phyloP scores from a whole-genome alignment of 2,329 filamentous ascomycete species.

The Rhynchosporium agropyri region DNA sequence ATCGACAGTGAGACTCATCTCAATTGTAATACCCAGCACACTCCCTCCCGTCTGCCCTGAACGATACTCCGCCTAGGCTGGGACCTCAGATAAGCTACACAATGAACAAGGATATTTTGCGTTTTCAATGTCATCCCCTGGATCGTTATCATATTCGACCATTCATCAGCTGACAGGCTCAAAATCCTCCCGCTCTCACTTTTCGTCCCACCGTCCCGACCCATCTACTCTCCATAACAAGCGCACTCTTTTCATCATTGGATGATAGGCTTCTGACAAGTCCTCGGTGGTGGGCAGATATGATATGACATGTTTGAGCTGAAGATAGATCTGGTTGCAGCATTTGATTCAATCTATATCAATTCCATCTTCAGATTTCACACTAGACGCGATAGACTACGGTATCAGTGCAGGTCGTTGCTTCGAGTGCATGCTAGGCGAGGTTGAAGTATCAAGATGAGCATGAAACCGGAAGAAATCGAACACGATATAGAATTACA shows the following conservation, averaged over 20 bases:
- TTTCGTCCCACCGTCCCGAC: slow-evolving; percentile 10
- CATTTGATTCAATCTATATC: too few species aligned
- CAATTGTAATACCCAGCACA: slow-evolving; percentile 7
- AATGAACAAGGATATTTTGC: slow-evolving; percentile 15
- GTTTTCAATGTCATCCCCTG: slow-evolving; percentile 12
- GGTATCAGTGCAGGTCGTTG: too few species aligned
- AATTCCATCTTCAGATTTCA: too few species aligned
- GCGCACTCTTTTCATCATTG: slow-evolving; percentile 32
- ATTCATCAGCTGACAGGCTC: slow-evolving; percentile 30
- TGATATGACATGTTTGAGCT: slow-evolving; percentile 26
- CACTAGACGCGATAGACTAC: too few species aligned
- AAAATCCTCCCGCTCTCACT: slow-evolving; percentile 27
- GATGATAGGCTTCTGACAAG: slow-evolving; percentile 32
- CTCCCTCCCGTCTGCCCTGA: slow-evolving; percentile 28
- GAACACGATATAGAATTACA: too few species aligned
- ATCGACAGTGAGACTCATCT: slow-evolving; percentile 17
- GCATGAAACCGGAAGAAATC: too few species aligned
- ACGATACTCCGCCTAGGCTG: slow-evolving; percentile 23
- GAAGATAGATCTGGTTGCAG: too few species aligned
- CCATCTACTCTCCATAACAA: slow-evolving; percentile 10
- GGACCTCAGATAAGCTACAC: slow-evolving; percentile 16
- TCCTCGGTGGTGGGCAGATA: slow-evolving; percentile 30
- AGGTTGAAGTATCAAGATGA: too few species aligned
- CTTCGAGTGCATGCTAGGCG: too few species aligned
- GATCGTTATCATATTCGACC: slow-evolving; percentile 29